Evolutionary conservation across 23 red algal genomes (phyloP), one percentile per base, ranked within the genome.

Genomic region (Gracilaria domingensis): DNA sequence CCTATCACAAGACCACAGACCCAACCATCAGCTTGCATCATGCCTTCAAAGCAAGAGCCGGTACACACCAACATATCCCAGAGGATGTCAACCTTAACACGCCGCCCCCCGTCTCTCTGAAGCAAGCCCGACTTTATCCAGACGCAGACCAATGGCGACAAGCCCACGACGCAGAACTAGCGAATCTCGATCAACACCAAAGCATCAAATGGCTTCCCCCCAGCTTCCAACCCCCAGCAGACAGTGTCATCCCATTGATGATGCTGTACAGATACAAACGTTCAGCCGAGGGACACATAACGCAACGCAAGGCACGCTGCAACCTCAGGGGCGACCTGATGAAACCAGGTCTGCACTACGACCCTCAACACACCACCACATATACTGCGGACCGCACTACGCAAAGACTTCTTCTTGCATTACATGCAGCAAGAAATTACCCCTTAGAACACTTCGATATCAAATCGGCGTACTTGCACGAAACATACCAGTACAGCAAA

Each of bases 211-310:
- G 4, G 67, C 2, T 74, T 29, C 67, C 67, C 8, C 7, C 0
- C 20, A 20, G 21, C 20, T 74, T 74, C 67, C n/a, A 20, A 74
- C 67, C 67, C 20, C 67, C 25, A 18, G 18, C 67, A 1, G 20
- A 30, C 67, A 40, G 23, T 21, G 20, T 64, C 53, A 67, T 84
- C 8, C 54, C 81, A 62, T 13, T 67, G 23, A 84, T 5, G 56
- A 36, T 66, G 81, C 13, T 38, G 32, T 84, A 84, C 32, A n/a
- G n/a, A n/a, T n/a, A n/a, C n/a, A n/a, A n/a, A n/a, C n/a, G n/a
- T n/a, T n/a, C n/a, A n/a, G n/a, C n/a, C n/a, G n/a, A n/a, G n/a
- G n/a, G n/a, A n/a, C n/a, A n/a, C n/a, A n/a, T n/a, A n/a, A n/a
- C n/a, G n/a, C n/a, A n/a, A n/a, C n/a, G n/a, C n/a, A n/a, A n/a